Percentiles rank a stretch among this genome's conserved stretches.
These are phyloP conservation scores for Candolleomyces aberdarensis DNA, from an alignment of 768 basidiomycete genomes.

Conservation along the genomic window DNA sequence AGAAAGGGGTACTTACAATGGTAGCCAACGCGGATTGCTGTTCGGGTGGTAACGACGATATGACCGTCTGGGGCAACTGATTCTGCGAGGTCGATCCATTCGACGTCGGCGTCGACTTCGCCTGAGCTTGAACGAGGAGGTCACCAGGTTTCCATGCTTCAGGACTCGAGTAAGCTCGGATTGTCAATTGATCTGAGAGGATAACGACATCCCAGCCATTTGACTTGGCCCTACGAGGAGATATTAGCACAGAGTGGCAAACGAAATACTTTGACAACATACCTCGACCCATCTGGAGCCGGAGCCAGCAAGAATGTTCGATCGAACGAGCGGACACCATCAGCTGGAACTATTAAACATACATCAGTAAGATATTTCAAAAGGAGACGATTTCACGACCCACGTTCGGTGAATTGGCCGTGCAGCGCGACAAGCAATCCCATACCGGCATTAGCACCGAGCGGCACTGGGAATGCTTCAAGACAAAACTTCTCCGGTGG, in stretches of 20 bases:
- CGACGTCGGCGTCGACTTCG: slow-evolving; percentile 22
- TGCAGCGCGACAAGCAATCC: slow-evolving; percentile 74
- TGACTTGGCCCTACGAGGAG: slow-evolving; percentile 55
- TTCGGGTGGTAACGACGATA: slow-evolving; percentile 33
- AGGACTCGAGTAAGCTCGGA: slow-evolving; percentile 81
- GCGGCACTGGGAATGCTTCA: slow-evolving; percentile 77
- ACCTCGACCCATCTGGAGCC: slow-evolving; percentile 81
- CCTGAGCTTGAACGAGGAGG: slow-evolving; percentile 62
- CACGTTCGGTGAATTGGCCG: slow-evolving; percentile 91
- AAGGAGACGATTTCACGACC: background rate
- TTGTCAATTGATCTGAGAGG: slow-evolving; percentile 81
- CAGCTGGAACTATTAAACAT: slow-evolving; percentile 33
- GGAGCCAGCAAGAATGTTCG: slow-evolving; percentile 86
- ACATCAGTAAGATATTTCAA: background rate
- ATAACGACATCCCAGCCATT: slow-evolving; percentile 90
- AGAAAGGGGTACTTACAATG: slow-evolving; percentile 47
- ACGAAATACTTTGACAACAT: slow-evolving; percentile 29
- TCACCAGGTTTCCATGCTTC: slow-evolving; percentile 78
- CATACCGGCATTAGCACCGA: slow-evolving; percentile 46
- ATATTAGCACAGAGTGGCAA: slow-evolving; percentile 7
- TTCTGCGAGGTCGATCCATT: slow-evolving; percentile 8
- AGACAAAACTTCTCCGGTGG: slow-evolving; percentile 82
- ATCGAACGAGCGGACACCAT: slow-evolving; percentile 89
- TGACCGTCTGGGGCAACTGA: slow-evolving; percentile 22
- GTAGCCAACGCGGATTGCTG: slow-evolving; percentile 50